Conservation (phyloP, 2,329 filamentous ascomycete genomes). For the Xylaria sp. region DNA sequence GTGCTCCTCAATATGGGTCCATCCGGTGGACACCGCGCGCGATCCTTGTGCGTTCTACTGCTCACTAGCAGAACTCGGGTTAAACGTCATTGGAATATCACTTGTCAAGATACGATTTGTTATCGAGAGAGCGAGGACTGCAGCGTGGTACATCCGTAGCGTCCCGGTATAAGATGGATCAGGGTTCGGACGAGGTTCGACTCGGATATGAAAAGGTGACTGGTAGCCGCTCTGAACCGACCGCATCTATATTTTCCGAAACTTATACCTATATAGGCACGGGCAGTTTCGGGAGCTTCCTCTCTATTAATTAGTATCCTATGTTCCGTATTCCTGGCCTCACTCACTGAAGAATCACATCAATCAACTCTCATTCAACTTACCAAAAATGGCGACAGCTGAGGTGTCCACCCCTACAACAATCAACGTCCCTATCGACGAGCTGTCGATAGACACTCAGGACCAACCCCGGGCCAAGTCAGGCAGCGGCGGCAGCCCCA, state of each 20-base stretch:
- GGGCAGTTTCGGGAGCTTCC: not conserved
- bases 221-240: not conserved
- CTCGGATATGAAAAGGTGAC: not conserved
- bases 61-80: slow-evolving; percentile 3
- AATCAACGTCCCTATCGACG: slow-evolving; percentile 11
- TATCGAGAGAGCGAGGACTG: not conserved
- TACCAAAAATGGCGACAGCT: slow-evolving; percentile 52
- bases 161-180: slow-evolving; percentile 12
- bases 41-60: not conserved
- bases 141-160: not conserved
- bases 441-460: slow-evolving; percentile 16
- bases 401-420: slow-evolving; percentile 43
- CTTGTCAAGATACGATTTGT: slow-evolving; percentile 8
- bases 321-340: not conserved
- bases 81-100: slow-evolving; percentile 12
- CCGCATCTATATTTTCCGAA: slow-evolving; percentile 1
- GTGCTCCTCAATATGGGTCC: slow-evolving; percentile 8
- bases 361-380: not conserved
- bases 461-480: slow-evolving; percentile 34
- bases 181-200: not conserved
- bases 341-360: not conserved
- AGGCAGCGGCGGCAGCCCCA: slow-evolving; percentile 43
- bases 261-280: slow-evolving; percentile 5
- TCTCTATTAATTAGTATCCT: slow-evolving; percentile 2
- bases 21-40: slow-evolving; percentile 8